Evolutionary conservation across 768 basidiomycete genomes (phyloP).

Genomic region (Phlebiopsis gigantea): DNA sequence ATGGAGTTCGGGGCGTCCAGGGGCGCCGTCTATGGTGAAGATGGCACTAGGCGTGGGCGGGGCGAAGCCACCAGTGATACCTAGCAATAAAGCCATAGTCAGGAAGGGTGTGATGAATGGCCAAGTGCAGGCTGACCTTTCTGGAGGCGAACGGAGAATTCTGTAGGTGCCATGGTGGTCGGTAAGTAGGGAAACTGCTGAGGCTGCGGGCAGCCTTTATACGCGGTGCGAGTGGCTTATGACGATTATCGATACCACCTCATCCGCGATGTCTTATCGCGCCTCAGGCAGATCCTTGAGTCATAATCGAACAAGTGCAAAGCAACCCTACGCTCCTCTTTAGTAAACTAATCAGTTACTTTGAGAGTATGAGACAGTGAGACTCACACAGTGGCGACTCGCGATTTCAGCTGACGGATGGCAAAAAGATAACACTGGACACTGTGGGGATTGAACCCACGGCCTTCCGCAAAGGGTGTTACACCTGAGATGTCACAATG

Average conservation of each 20-base stretch:
- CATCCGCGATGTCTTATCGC: no score
- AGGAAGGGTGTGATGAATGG: not conserved
- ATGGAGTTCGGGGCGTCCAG: conserved; percentile 31
- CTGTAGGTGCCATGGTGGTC: conserved; percentile 40
- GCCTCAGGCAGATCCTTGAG: no score
- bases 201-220: not conserved
- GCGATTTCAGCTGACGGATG: not conserved
- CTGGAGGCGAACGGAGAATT: conserved; percentile 57
- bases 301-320: no score
- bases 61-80: conserved; percentile 72
- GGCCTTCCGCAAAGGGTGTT: conserved; percentile 4
- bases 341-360: no score
- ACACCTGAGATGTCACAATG: conserved; percentile 3
- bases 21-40: conserved; percentile 43
- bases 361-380: no score
- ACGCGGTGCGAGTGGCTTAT: not conserved
- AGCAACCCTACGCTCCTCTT: no score
- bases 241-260: no score
- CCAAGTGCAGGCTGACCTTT: conserved; percentile 37
- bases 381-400: no score
- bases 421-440: conserved; percentile 1
- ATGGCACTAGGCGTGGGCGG: conserved; percentile 59
- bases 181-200: not conserved
- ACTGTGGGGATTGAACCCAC: conserved; percentile 14
- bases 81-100: conserved; percentile 30